A percentile compares a stretch with the other conserved stretches of the same genome.
These are phyloP conservation scores for Ogataea siamensis DNA, from an alignment of 805 yeast species.

Conservation along the genomic window DNA sequence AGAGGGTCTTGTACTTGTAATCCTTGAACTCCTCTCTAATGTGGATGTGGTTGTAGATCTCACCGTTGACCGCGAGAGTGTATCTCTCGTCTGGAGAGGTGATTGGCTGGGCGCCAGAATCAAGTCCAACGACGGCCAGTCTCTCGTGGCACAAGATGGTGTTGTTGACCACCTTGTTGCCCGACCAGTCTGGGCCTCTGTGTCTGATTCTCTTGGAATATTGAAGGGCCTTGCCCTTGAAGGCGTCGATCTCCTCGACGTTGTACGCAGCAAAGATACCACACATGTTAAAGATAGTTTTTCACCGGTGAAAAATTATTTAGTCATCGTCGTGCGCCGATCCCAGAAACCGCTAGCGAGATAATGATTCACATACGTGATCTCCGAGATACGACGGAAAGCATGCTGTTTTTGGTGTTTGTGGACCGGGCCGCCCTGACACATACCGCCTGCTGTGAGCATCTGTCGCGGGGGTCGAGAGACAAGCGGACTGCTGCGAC, in stretches of 20 bases:
- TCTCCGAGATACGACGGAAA: too few species aligned
- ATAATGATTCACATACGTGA: too few species aligned
- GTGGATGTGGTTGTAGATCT: constrained; percentile 94
- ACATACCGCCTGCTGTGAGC: too few species aligned
- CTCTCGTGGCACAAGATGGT: constrained; percentile 94
- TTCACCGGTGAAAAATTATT: constrained; percentile 8
- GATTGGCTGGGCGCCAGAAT: constrained; percentile 98
- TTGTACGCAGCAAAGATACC: constrained; percentile 94
- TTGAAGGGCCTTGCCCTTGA: constrained; percentile 86
- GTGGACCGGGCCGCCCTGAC: too few species aligned
- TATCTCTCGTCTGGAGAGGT: constrained; percentile 71
- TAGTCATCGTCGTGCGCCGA: constrained; percentile 12
- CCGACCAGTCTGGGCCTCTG: constrained; percentile 99
- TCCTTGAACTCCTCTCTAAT: constrained; percentile 72
- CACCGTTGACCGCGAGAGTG: constrained; percentile 90
- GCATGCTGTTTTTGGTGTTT: too few species aligned
- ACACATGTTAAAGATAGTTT: constrained; percentile 61
- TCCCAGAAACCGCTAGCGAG: not conserved
- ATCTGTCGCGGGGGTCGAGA: too few species aligned
- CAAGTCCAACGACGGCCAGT: constrained; percentile 95
- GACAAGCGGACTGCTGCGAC: too few species aligned
- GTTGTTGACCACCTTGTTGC: constrained; percentile 73
- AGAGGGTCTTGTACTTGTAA: constrained; percentile 78
- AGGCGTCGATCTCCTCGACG: constrained; percentile 74
- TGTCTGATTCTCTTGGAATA: constrained; percentile 92